Conservation (phyloP, 768 basidiomycete genomes). For the Rhodotorula toruloides region DNA sequence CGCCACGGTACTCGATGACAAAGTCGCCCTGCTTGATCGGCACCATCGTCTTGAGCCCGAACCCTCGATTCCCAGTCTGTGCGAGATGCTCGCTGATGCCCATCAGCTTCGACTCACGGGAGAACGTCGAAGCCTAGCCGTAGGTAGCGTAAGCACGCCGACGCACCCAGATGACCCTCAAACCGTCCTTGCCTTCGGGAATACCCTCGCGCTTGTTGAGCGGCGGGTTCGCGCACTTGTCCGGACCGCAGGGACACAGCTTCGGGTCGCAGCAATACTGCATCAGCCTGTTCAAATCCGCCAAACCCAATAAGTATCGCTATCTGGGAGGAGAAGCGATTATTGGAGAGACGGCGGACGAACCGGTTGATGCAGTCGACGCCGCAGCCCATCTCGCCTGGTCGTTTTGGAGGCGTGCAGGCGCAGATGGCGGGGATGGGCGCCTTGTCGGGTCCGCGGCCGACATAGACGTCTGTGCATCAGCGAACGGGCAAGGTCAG, state of each 20-base stretch:
- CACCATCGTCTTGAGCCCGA: conserved; percentile 37
- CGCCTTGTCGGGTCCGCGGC: conserved; percentile 23
- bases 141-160: not conserved
- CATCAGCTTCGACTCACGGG: not conserved
- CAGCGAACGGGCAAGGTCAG: not conserved
- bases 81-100: not conserved
- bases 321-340: too few relatives aligned
- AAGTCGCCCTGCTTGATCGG: conserved; percentile 27
- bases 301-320: not conserved
- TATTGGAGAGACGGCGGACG: too few relatives aligned
- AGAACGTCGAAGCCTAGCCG: not conserved
- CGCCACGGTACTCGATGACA: conserved; percentile 34
- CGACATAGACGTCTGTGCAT: conserved; percentile 23
- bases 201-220: conserved; percentile 17
- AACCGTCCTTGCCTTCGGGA: conserved; percentile 27
- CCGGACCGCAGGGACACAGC: conserved; percentile 26
- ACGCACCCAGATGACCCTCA: conserved; percentile 34
- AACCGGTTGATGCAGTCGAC: conserved; percentile 33
- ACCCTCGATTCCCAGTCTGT: conserved; percentile 35
- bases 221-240: conserved; percentile 27
- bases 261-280: conserved; percentile 34
- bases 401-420: conserved; percentile 4
- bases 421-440: conserved; percentile 21
- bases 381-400: conserved; percentile 9
- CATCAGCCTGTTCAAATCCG: conserved; percentile 16